phyloP scores from a whole-genome alignment of 1,284 basidiomycete genomes.

The Apiotrichum laibachii region DNA sequence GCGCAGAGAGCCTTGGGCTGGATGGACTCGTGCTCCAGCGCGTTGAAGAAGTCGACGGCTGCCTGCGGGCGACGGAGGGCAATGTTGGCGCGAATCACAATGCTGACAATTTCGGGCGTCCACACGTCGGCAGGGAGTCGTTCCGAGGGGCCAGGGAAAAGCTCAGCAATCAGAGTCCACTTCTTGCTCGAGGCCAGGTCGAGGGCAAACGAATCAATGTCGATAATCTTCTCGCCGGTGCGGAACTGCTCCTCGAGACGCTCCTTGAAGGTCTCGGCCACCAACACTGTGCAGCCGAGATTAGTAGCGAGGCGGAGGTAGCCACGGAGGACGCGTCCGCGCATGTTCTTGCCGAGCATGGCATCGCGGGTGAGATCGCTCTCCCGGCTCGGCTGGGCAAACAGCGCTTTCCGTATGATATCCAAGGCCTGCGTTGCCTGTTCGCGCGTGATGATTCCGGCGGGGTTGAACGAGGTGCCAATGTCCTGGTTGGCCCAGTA shows the following conservation, averaged over 20 bases:
- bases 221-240: constrained; percentile 7
- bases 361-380: neutral
- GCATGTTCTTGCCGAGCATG: constrained; percentile 8
- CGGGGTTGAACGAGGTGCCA: neutral
- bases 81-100: constrained; percentile 32
- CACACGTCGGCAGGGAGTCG: constrained; percentile 17
- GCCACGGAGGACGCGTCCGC: constrained; percentile 8
- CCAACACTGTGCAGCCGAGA: constrained; percentile 12
- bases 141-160: constrained; percentile 16
- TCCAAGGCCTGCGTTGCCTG: constrained; percentile 1
- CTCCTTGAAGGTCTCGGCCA: constrained; percentile 18
- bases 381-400: constrained; percentile 7
- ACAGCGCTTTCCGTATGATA: constrained; percentile 9
- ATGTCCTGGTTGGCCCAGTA: constrained; percentile 6
- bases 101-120: constrained; percentile 22
- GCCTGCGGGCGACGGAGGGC: constrained; percentile 25
- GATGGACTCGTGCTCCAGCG: neutral
- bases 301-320: constrained; percentile 18
- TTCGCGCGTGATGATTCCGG: neutral
- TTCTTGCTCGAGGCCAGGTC: constrained; percentile 18
- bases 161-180: constrained; percentile 24
- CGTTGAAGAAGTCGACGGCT: constrained; percentile 28
- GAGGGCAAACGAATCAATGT: constrained; percentile 19
- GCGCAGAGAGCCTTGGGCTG: constrained; percentile 8
- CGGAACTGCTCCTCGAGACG: constrained; percentile 15